Conservation (phyloP, 768 basidiomycete species). For the Boletus tomentosulus region DNA sequence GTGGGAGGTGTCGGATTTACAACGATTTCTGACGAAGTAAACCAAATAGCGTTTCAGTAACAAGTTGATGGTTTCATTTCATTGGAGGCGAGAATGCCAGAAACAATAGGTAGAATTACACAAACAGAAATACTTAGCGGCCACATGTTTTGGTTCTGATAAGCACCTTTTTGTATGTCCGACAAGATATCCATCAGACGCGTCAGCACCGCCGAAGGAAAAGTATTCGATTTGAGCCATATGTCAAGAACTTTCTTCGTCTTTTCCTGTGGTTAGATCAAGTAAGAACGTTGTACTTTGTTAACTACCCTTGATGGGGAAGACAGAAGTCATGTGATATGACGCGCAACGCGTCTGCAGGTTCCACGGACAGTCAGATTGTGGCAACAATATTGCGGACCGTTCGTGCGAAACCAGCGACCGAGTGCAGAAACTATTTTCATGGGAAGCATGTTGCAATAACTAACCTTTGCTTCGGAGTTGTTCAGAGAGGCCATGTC, state of each 20-base stretch:
- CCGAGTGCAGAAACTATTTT: constrained; percentile 1
- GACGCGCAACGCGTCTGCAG: constrained; percentile 15
- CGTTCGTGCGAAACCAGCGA: constrained; percentile 8
- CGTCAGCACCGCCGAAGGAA: constrained; percentile 70
- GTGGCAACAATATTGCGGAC: constrained; percentile 1
- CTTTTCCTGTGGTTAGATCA: constrained; percentile 74
- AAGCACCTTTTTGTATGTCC: constrained; percentile 82
- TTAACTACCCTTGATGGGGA: constrained; percentile 37
- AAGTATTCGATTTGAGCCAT: constrained; percentile 90
- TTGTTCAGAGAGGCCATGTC: constrained; percentile 70
- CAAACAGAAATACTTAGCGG: constrained; percentile 76
- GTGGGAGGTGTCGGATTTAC: constrained; percentile 35
- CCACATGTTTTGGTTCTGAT: constrained; percentile 57
- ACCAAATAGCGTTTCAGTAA: constrained; percentile 49
- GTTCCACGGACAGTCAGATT: constrained; percentile 1
- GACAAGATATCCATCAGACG: constrained; percentile 68
- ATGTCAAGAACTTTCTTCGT: constrained; percentile 96
- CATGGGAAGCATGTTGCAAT: constrained; percentile 5
- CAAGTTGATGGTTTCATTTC: constrained; percentile 53
- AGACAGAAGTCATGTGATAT: constrained; percentile 27
- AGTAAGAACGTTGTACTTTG: constrained; percentile 32
- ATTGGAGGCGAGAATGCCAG: constrained; percentile 39
- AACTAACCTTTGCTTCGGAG: constrained; percentile 84
- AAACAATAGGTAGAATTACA: constrained; percentile 63
- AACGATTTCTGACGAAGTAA: constrained; percentile 54